Conservation (phyloP, 495 filamentous ascomycete genomes). For the Letharia lupina region DNA sequence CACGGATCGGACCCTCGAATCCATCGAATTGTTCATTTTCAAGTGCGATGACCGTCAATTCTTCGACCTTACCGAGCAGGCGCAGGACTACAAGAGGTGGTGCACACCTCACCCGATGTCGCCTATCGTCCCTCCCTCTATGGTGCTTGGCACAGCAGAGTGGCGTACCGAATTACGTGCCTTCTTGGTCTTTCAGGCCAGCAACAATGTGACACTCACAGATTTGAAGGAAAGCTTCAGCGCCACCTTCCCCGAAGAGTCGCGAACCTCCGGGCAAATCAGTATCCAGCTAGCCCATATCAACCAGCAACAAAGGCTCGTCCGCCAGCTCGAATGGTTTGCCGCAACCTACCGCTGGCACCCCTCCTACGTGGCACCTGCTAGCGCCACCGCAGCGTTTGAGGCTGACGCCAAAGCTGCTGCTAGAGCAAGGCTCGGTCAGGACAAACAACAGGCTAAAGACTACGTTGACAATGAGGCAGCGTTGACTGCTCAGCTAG, state of each 20-base stretch:
- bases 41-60: background rate
- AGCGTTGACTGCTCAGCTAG: background rate
- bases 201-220: background rate
- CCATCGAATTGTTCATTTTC: background rate
- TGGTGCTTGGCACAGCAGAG: background rate
- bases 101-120: background rate
- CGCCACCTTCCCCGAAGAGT: background rate
- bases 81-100: background rate
- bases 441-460: background rate
- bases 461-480: background rate
- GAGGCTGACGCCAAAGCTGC: background rate
- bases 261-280: background rate
- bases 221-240: background rate
- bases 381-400: no score
- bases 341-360: background rate
- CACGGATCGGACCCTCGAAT: background rate
- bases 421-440: background rate
- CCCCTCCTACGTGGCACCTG: background rate
- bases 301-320: background rate
- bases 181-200: background rate
- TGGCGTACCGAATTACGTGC: background rate
- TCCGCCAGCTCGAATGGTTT: background rate
- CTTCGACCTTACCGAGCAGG: background rate
- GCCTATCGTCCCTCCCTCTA: background rate
- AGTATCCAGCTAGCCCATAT: background rate